Conservation (phyloP, 1,139 yeast genomes). For the Dujonia santamariae region DNA sequence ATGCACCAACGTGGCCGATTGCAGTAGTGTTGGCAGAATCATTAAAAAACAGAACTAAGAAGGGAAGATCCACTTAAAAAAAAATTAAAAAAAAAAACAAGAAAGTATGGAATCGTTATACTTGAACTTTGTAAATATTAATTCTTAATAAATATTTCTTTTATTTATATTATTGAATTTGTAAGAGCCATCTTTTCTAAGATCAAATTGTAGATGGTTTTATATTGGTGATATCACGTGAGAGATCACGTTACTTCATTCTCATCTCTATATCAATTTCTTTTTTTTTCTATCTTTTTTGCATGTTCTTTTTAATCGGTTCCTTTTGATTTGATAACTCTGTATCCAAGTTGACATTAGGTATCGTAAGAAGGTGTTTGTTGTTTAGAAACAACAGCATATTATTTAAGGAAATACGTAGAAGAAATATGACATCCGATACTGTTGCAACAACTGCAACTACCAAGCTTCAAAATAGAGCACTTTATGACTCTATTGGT, state of each 20-base stretch:
- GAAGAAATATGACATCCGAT: constrained; percentile 1
- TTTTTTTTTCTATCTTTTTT: background rate
- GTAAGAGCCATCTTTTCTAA: no score
- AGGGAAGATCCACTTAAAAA: background rate
- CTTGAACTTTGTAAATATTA: background rate
- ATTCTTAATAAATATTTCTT: constrained; percentile 3
- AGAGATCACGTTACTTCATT: background rate
- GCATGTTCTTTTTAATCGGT: background rate
- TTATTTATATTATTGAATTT: background rate
- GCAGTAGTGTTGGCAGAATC: constrained; percentile 77
- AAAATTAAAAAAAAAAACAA: background rate
- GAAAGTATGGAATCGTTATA: background rate
- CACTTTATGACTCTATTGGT: constrained; percentile 66
- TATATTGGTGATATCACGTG: no score
- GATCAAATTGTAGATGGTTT: no score
- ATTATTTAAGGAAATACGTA: background rate
- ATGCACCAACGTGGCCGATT: constrained; percentile 82
- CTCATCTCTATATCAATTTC: constrained; percentile 1
- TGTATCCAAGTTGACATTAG: background rate
- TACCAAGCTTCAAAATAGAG: constrained; percentile 52
- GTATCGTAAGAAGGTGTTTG: background rate
- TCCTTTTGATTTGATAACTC: background rate
- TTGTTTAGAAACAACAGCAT: background rate
- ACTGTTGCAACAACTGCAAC: constrained; percentile 5
- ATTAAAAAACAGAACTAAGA: constrained; percentile 47